These are phyloP conservation scores for Gloeopeniophorella convolvens DNA, from an alignment of 768 basidiomycete genomes.

Conservation along the genomic window DNA sequence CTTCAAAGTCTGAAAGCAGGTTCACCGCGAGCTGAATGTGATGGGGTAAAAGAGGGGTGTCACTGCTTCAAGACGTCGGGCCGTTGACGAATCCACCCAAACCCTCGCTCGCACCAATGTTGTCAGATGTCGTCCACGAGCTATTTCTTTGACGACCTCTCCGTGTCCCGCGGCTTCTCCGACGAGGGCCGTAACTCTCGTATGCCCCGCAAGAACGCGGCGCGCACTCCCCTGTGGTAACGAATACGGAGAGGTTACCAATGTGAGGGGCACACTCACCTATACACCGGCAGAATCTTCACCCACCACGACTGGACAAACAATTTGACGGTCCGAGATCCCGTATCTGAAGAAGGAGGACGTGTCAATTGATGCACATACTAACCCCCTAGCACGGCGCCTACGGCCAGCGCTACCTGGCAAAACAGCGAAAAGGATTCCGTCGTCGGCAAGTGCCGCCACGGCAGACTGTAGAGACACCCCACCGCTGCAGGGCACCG, in stretches of 20 bases:
- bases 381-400: slow-evolving; percentile 42
- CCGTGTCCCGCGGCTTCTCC: slow-evolving; percentile 1
- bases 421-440: slow-evolving; percentile 33
- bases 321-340: slow-evolving; percentile 50
- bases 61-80: too few relatives aligned
- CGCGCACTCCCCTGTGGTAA: too few relatives aligned
- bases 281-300: too few relatives aligned
- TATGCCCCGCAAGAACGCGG: neutral
- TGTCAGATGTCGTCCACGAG: neutral
- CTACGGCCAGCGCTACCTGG: slow-evolving; percentile 37
- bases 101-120: neutral
- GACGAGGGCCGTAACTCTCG: neutral
- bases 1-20: too few relatives aligned
- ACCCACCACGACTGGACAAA: slow-evolving; percentile 42
- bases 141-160: neutral
- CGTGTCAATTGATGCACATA: slow-evolving; percentile 44
- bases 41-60: too few relatives aligned
- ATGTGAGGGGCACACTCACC: too few relatives aligned
- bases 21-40: too few relatives aligned
- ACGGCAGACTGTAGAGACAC: slow-evolving; percentile 23
- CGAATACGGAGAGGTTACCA: too few relatives aligned
- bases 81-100: too few relatives aligned
- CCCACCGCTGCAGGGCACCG: neutral
- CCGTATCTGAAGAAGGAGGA: slow-evolving; percentile 47
- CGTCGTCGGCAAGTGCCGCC: slow-evolving; percentile 28